A percentile compares a stretch with the other conserved stretches of the same genome.
These are phyloP conservation scores for Lunularia cruciata DNA, from an alignment of 225 moss, liverwort and hornwort genomes.

Conservation along the genomic window DNA sequence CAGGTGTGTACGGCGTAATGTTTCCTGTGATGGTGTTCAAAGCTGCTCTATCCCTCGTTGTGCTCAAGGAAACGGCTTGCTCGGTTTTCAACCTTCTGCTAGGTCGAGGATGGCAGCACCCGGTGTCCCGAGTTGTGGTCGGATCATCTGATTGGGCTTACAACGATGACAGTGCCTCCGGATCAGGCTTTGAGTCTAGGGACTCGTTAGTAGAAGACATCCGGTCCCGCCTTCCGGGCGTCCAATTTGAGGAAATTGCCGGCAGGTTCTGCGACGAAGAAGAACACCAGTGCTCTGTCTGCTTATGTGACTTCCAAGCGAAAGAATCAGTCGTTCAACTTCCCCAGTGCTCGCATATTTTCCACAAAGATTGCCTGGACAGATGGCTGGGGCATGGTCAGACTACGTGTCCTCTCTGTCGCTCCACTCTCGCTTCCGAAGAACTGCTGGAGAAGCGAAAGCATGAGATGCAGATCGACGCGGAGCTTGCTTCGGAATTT, in stretches of 20 bases:
- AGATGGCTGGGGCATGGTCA: constrained; percentile 34
- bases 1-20: constrained; percentile 7
- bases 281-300: constrained; percentile 32
- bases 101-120: constrained; percentile 34
- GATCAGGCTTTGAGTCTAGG: not conserved
- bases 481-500: constrained; percentile 12
- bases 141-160: not conserved
- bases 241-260: constrained; percentile 19
- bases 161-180: not conserved
- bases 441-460: not conserved
- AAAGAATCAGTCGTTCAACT: constrained; percentile 22
- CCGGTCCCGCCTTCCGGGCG: constrained; percentile 12
- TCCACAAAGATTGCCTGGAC: constrained; percentile 37
- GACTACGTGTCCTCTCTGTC: constrained; percentile 38
- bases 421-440: constrained; percentile 19
- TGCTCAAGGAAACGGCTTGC: constrained; percentile 14
- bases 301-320: constrained; percentile 23
- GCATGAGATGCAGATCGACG: not conserved
- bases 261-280: constrained; percentile 5
- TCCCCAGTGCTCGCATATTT: constrained; percentile 35
- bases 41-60: not conserved
- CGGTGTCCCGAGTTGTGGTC: not conserved
- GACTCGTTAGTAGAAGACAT: constrained; percentile 18
- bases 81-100: constrained; percentile 21
- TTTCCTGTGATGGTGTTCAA: constrained; percentile 20